Base-by-base conservation (phyloP, 192 early-diverging fungal species). In the Mortierella alpina region DNA sequence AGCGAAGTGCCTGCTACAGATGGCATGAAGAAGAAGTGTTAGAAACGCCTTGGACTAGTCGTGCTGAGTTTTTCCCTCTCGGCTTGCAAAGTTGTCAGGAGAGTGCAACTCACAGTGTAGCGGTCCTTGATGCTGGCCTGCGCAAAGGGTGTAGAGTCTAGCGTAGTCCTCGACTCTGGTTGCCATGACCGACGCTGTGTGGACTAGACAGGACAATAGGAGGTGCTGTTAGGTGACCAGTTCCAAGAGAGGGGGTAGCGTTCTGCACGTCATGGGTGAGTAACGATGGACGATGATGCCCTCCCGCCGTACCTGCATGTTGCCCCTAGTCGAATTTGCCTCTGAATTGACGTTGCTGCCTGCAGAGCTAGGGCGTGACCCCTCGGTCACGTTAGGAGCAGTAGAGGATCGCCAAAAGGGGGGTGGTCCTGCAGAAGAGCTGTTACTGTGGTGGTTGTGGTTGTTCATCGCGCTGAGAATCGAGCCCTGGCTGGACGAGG, bases 401-500 rank as follows among this genome's bases (percentile, higher is more conserved):
- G 77, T 80, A 5, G 76, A 66, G 1, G 76, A 72, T 45, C 69
- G 44, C 76, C 69, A 72, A 53, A 63, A 79, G 1, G 63, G 45
- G 0, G 50, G 59, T 49, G 18, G 23, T 52, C 15, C 47, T 66
- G 44, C 44, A 6, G 12, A 22, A 51, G 5, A 40, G 39, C 18
- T 59, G 13, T n/a, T 58, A 15, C 45, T 73, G 62, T 60, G 15
- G 54, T 51, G 31, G 59, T 20, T 72, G 20, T 13, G 7, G 45
- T 57, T 67, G 66, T 59, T 70, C 55, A 66, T 59, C 14, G 58
- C 64, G 8, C 69, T 45, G 7, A 72, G 59, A 40, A 80, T 63
- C 1, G 77, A 80, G 52, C 70, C 56, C 7, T 72, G 66, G 44
- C 77, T 80, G 11, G 70, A 58, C 0, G 77, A 80, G 2, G 77